Evolutionary conservation across 768 basidiomycete genomes (phyloP).

Genomic region (Exidia glandulosa): DNA sequence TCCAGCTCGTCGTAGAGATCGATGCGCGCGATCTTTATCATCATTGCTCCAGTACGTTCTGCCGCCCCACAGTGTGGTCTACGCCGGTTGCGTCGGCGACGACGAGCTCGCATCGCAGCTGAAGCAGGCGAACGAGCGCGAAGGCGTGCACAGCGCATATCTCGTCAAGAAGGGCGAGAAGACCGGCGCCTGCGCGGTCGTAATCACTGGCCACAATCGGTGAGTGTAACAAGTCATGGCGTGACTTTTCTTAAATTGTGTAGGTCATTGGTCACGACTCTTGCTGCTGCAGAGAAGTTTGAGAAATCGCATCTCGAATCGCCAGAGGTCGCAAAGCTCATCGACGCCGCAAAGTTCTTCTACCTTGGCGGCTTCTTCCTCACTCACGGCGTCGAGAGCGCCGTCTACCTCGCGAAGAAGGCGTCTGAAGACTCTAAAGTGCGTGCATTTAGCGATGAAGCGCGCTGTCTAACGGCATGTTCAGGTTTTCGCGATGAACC

Average conservation of each 20-base stretch:
- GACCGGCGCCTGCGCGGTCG: slow-evolving; percentile 94
- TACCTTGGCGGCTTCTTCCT: slow-evolving; percentile 98
- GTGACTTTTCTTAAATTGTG: background rate
- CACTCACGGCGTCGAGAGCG: slow-evolving; percentile 74
- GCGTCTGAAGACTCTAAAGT: slow-evolving; percentile 72
- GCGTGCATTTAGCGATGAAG: slow-evolving; percentile 7
- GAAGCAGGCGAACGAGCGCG: slow-evolving; percentile 79
- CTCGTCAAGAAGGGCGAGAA: slow-evolving; percentile 76
- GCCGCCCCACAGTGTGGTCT: slow-evolving; percentile 80
- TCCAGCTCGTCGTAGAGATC: slow-evolving; percentile 3
- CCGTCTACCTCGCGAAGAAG: slow-evolving; percentile 64
- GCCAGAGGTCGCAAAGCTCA: slow-evolving; percentile 58
- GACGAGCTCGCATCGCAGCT: slow-evolving; percentile 88
- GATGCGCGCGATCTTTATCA: slow-evolving; percentile 6
- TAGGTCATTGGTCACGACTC: slow-evolving; percentile 86
- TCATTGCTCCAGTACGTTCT: slow-evolving; percentile 65
- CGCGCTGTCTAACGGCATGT: background rate
- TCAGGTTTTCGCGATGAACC: slow-evolving; percentile 82
- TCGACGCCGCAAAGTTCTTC: slow-evolving; percentile 73
- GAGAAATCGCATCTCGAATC: slow-evolving; percentile 69
- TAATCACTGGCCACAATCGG: slow-evolving; percentile 91
- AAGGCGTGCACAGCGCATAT: slow-evolving; percentile 82
- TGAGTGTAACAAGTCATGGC: slow-evolving; percentile 20
- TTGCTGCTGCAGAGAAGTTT: slow-evolving; percentile 87
- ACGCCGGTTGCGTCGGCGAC: slow-evolving; percentile 87